Evolutionary conservation across 2,329 filamentous ascomycete genomes (phyloP).

Genomic region (Diaporthe vaccinii): DNA sequence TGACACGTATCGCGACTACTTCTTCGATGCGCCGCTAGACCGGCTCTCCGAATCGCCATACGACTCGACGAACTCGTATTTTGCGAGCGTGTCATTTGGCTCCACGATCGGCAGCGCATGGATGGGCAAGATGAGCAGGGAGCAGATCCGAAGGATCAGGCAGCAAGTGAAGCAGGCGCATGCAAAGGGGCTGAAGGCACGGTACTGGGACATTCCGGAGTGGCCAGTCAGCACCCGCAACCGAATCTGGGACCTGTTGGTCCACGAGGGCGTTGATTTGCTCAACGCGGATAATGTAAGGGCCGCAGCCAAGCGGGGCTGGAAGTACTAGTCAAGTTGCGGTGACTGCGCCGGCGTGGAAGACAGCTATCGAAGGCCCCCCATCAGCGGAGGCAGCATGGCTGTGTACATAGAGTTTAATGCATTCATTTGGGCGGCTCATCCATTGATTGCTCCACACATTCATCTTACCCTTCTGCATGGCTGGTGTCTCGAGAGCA

Average conservation of each 20-base stretch:
- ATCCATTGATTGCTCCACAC: background rate
- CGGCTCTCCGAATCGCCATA: slow-evolving; percentile 55
- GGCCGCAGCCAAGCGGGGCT: slow-evolving; percentile 57
- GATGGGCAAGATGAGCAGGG: slow-evolving; percentile 57
- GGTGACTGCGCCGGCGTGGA: background rate
- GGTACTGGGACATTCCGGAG: slow-evolving; percentile 72
- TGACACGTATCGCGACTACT: slow-evolving; percentile 69
- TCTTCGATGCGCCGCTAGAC: slow-evolving; percentile 75
- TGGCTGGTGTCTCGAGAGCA: slow-evolving; percentile 5
- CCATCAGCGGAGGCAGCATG: background rate
- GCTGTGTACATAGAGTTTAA: slow-evolving; percentile 19
- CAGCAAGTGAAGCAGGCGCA: slow-evolving; percentile 65
- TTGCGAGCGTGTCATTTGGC: slow-evolving; percentile 72
- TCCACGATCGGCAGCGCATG: slow-evolving; percentile 65
- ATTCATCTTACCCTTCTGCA: slow-evolving; percentile 5
- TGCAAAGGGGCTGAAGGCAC: slow-evolving; percentile 64
- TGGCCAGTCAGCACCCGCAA: slow-evolving; percentile 70
- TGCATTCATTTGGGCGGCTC: background rate
- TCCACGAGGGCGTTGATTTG: slow-evolving; percentile 70
- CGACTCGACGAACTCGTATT: slow-evolving; percentile 72
- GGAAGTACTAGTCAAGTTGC: slow-evolving; percentile 45
- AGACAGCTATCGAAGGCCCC: background rate
- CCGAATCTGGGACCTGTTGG: slow-evolving; percentile 67
- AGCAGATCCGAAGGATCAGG: slow-evolving; percentile 59
- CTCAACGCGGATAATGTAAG: slow-evolving; percentile 73